Evolutionary conservation across 306 rosid species (phyloP).

Genomic region (Alnus rubra): DNA sequence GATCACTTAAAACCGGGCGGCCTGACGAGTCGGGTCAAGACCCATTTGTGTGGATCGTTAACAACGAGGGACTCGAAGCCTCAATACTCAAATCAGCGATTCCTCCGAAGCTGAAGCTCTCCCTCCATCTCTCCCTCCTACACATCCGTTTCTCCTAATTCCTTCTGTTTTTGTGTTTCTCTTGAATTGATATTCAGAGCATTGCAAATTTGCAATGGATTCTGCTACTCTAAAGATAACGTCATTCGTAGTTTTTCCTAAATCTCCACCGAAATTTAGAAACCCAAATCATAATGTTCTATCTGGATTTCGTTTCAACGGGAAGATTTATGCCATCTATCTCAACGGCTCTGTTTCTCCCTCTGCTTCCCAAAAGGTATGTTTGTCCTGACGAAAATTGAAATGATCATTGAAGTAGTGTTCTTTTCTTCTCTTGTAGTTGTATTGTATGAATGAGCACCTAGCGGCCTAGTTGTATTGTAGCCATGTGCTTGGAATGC

Average conservation of each 20-base stretch:
- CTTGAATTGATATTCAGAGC: background rate
- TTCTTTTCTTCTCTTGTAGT: background rate
- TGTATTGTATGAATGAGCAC: background rate
- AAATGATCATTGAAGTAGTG: background rate
- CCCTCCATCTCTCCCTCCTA: background rate
- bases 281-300: background rate
- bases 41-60: background rate
- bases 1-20: background rate
- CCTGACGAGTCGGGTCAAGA: background rate
- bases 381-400: background rate
- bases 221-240: slow-evolving; percentile 31
- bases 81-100: background rate
- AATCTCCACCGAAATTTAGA: slow-evolving; percentile 22
- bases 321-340: slow-evolving; percentile 36
- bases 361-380: slow-evolving; percentile 41
- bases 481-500: background rate
- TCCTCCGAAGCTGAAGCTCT: background rate
- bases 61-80: background rate
- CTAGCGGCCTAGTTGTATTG: background rate
- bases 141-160: background rate
- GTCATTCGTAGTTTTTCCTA: slow-evolving; percentile 22
- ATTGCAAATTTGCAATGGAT: slow-evolving; percentile 35
- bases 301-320: slow-evolving; percentile 15
- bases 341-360: slow-evolving; percentile 39
- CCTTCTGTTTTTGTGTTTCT: too few relatives aligned